Evolutionary conservation across 768 basidiomycete genomes (phyloP), one percentile per base, ranked within the genome.

Genomic region (Vararia minispora): DNA sequence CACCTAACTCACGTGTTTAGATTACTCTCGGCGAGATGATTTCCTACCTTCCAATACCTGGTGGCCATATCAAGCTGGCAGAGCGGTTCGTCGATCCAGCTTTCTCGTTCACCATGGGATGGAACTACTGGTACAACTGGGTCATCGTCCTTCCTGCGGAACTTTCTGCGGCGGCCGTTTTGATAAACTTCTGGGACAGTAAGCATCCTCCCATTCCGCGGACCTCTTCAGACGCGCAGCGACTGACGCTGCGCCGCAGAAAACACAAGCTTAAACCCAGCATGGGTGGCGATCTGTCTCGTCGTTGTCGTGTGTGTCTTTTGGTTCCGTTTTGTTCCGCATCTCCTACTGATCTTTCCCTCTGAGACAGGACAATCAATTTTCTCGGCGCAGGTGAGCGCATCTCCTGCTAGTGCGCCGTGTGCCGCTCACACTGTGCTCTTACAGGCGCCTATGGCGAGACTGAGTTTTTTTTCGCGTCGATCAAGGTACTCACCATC

Each of bases 281-380:
- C 59, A 6, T 76, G 68, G 66, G 69, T 76, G 40, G 57, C 66
- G 4, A 53, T 77, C 26, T 73, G 64, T 41, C 51, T 74, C 18
- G 51, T 68, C 22, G 64, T 76, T n/a, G 68, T 69, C 26, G 46
- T 73, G 21, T 22, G 9, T 35, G 43, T 46, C 45, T n/a, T n/a
- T n/a, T n/a, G n/a, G n/a, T n/a, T n/a, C n/a, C n/a, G n/a, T n/a
- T n/a, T n/a, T n/a, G n/a, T n/a, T n/a, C n/a, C n/a, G n/a, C n/a
- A n/a, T n/a, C n/a, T n/a, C n/a, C n/a, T n/a, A n/a, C n/a, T n/a
- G n/a, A n/a, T n/a, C n/a, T n/a, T n/a, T n/a, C n/a, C n/a, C n/a
- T n/a, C n/a, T n/a, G n/a, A n/a, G n/a, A n/a, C n/a, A n/a, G n/a
- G n/a, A 54, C 48, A 29, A 72, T 72, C 14, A 72, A 72, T 33